A percentile compares a stretch with the other conserved stretches of the same genome.
Conservation (phyloP, 225 moss, liverwort and hornwort genomes). For the Physcomitrium patens region DNA sequence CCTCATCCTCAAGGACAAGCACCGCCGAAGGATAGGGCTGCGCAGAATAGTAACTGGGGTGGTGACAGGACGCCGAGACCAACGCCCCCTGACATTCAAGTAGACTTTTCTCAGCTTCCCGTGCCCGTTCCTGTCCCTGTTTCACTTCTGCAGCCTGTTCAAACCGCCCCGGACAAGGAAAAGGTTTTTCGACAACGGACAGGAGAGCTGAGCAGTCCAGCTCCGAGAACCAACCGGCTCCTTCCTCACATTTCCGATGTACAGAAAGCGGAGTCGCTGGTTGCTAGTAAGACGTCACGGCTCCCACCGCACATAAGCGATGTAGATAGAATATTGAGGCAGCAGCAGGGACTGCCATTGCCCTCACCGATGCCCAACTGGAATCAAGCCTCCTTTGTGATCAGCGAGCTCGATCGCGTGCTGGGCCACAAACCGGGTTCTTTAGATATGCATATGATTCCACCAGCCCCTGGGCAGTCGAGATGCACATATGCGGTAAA, state of each 20-base stretch:
- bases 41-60: constrained; percentile 38
- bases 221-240: constrained; percentile 35
- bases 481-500: constrained; percentile 35
- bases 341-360: constrained; percentile 45
- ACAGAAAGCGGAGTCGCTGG: constrained; percentile 45
- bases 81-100: constrained; percentile 40
- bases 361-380: constrained; percentile 47
- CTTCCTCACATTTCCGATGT: constrained; percentile 54
- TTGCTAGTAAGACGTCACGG: constrained; percentile 31
- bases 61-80: constrained; percentile 30
- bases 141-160: constrained; percentile 42
- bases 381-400: constrained; percentile 59
- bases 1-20: constrained; percentile 34
- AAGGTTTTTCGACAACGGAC: constrained; percentile 31
- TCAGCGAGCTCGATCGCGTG: constrained; percentile 57
- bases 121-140: neutral
- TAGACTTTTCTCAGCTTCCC: constrained; percentile 51
- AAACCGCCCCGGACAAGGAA: constrained; percentile 41
- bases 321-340: constrained; percentile 55
- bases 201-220: constrained; percentile 35
- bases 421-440: constrained; percentile 38
- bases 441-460: constrained; percentile 34
- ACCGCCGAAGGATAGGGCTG: constrained; percentile 29
- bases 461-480: constrained; percentile 41
- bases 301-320: constrained; percentile 50